Percentiles rank a stretch among this genome's conserved stretches.
phyloP scores from a whole-genome alignment of 176 grass and related monocot genomes.

The Aegilops longissima region DNA sequence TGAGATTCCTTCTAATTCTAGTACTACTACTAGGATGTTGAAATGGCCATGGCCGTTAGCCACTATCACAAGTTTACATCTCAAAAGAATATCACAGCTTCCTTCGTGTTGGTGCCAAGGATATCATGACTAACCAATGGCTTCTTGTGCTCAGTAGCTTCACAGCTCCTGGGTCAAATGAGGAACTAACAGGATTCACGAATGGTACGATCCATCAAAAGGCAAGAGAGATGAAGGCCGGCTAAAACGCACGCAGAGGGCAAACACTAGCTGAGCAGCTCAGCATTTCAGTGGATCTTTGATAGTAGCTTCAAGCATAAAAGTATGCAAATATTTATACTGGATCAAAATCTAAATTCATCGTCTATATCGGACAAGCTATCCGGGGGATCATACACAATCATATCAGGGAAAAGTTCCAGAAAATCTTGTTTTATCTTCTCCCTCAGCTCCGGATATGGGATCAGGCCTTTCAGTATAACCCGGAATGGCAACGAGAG shows the following conservation, averaged over 20 bases:
- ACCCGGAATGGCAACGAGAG: constrained; percentile 84
- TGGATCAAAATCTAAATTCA: constrained; percentile 45
- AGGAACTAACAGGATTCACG: background rate
- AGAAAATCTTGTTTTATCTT: constrained; percentile 88
- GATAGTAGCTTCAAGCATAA: background rate
- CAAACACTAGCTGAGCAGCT: background rate
- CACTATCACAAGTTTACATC: background rate
- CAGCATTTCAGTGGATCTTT: background rate
- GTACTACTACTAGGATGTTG: background rate
- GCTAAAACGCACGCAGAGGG: background rate
- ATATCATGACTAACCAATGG: background rate
- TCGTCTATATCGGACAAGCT: constrained; percentile 51
- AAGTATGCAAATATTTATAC: background rate
- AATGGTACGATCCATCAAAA: background rate
- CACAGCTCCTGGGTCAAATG: background rate
- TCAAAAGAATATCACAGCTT: background rate
- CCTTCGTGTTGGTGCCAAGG: background rate
- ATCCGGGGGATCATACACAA: constrained; percentile 84
- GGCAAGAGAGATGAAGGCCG: background rate
- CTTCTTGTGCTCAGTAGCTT: background rate
- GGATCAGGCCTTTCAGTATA: constrained; percentile 80
- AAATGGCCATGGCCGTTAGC: background rate
- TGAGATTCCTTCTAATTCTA: background rate
- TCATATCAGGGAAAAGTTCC: constrained; percentile 83
- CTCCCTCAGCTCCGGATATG: constrained; percentile 76